These are phyloP conservation scores for Daedaleopsis sinensis DNA, from an alignment of 768 basidiomycete species.

Conservation along the genomic window DNA sequence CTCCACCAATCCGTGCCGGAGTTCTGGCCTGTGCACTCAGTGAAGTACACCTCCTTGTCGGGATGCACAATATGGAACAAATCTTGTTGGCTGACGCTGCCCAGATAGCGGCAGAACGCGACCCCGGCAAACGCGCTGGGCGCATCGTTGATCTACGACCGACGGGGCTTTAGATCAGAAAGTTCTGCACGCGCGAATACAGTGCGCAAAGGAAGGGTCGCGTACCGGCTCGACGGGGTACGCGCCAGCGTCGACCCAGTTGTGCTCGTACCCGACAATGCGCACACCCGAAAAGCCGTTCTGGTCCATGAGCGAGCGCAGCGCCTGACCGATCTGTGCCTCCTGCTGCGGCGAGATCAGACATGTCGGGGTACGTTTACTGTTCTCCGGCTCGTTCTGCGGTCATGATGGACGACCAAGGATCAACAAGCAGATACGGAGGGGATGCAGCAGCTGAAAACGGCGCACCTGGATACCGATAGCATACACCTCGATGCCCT, in stretches of 20 bases:
- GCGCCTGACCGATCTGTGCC: constrained; percentile 56
- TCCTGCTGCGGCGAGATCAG: constrained; percentile 57
- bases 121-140: constrained; percentile 62
- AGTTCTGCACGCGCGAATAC: background rate
- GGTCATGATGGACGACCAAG: background rate
- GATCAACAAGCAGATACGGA: background rate
- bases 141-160: constrained; percentile 54
- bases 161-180: background rate
- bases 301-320: constrained; percentile 64
- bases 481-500: constrained; percentile 65
- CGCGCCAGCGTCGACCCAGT: constrained; percentile 67
- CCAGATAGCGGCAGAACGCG: constrained; percentile 74
- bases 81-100: constrained; percentile 55
- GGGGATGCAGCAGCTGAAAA: background rate
- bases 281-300: constrained; percentile 62
- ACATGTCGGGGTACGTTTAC: constrained; percentile 64
- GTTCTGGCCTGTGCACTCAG: constrained; percentile 70
- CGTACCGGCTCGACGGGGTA: constrained; percentile 64
- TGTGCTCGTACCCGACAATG: constrained; percentile 73
- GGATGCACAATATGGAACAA: constrained; percentile 61
- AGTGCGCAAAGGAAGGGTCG: background rate
- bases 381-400: constrained; percentile 60
- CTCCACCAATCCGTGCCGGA: constrained; percentile 78
- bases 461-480: constrained; percentile 53
- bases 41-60: constrained; percentile 57